phyloP scores from a whole-genome alignment of 306 rosid species.

The Biancaea sappan region DNA sequence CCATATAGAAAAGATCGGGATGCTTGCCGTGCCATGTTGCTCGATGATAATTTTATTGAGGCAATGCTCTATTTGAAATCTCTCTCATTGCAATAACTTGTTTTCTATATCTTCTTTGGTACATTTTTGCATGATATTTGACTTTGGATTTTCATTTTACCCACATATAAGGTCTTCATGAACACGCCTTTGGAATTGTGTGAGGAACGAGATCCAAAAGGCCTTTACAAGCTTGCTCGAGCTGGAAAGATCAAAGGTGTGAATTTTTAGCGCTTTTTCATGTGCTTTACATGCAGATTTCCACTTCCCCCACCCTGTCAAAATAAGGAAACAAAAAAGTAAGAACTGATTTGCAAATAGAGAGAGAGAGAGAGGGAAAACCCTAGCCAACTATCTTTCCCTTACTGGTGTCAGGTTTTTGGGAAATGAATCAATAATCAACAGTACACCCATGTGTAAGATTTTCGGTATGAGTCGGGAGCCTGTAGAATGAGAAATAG shows the following conservation, averaged over 20 bases:
- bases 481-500: too few species aligned
- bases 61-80: slow-evolving; percentile 42
- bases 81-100: slow-evolving; percentile 21
- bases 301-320: not conserved
- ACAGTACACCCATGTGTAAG: too few species aligned
- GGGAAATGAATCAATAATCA: too few species aligned
- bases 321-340: not conserved
- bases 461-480: too few species aligned
- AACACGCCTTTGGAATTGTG: slow-evolving; percentile 79
- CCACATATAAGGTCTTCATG: slow-evolving; percentile 68
- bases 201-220: slow-evolving; percentile 82
- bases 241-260: slow-evolving; percentile 82
- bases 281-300: slow-evolving; percentile 21
- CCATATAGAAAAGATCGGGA: slow-evolving; percentile 77
- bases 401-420: too few species aligned
- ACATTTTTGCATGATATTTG: slow-evolving; percentile 32
- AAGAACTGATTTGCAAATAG: not conserved
- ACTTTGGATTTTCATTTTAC: slow-evolving; percentile 12
- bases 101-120: too few species aligned
- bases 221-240: slow-evolving; percentile 93
- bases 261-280: slow-evolving; percentile 22
- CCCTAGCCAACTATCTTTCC: too few species aligned
- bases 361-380: not conserved
- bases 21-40: slow-evolving; percentile 71
- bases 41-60: slow-evolving; percentile 70